Conservation (phyloP, 192 early-diverging fungal genomes). For the Coemansia sp. region DNA sequence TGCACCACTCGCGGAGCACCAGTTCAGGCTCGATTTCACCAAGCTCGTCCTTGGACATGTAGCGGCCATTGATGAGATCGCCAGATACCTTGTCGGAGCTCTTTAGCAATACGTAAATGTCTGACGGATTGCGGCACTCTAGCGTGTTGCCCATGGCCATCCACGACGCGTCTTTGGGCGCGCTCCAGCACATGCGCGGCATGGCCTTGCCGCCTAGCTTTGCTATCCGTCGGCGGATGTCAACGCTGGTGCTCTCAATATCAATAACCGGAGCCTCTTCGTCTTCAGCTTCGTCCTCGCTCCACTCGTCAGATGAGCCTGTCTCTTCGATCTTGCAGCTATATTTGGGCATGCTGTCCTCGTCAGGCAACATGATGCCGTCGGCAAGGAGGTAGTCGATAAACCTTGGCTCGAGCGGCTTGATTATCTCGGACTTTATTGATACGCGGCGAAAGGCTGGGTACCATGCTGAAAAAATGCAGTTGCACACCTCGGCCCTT, state of each 20-base stretch:
- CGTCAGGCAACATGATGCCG: slow-evolving; percentile 75
- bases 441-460: slow-evolving; percentile 59
- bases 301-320: slow-evolving; percentile 24
- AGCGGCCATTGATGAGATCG: slow-evolving; percentile 77
- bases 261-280: slow-evolving; percentile 19
- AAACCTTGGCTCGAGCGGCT: slow-evolving; percentile 71
- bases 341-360: slow-evolving; percentile 49
- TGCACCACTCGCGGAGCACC: slow-evolving; percentile 87
- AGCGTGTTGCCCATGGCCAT: slow-evolving; percentile 77
- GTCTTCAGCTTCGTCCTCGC: slow-evolving; percentile 46
- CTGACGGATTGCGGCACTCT: slow-evolving; percentile 68
- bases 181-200: slow-evolving; percentile 95
- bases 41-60: slow-evolving; percentile 39
- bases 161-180: slow-evolving; percentile 93
- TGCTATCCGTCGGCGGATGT: slow-evolving; percentile 65
- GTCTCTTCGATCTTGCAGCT: slow-evolving; percentile 20
- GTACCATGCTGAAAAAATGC: slow-evolving; percentile 81
- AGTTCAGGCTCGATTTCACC: slow-evolving; percentile 58
- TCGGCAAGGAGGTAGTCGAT: slow-evolving; percentile 82
- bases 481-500: slow-evolving; percentile 62
- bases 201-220: slow-evolving; percentile 79
- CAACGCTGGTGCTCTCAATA: slow-evolving; percentile 11
- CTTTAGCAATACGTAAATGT: slow-evolving; percentile 89
- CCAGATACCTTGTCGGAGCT: slow-evolving; percentile 86
- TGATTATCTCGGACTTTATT: slow-evolving; percentile 70